Percentiles rank a stretch among this genome's conserved stretches.
phyloP scores from a whole-genome alignment of 164 flowering plant genomes.

The Platanus orientalis region DNA sequence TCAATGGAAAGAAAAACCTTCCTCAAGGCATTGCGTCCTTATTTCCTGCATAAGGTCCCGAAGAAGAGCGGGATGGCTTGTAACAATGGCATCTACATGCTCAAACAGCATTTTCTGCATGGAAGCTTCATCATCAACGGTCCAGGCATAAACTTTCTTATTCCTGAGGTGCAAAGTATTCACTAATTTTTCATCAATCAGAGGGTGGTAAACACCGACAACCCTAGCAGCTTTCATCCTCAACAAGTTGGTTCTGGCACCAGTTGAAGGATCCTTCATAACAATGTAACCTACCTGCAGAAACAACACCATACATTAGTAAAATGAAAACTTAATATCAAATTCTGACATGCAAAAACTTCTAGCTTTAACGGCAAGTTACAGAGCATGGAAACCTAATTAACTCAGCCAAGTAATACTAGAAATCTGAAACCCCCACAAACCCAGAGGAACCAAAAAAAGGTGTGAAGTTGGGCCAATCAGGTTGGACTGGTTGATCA shows the following conservation, averaged over 20 bases:
- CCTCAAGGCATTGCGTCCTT: conserved; percentile 62
- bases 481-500: too few relatives aligned
- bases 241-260: conserved; percentile 53
- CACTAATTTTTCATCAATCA: conserved; percentile 68
- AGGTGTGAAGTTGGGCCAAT: too few relatives aligned
- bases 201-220: conserved; percentile 79
- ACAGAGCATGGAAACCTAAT: too few relatives aligned
- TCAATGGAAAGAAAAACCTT: conserved; percentile 50
- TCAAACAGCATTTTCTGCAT: conserved; percentile 64
- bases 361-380: not conserved
- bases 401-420: too few relatives aligned
- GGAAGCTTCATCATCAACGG: conserved; percentile 75
- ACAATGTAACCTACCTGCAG: conserved; percentile 92
- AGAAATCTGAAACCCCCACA: too few relatives aligned
- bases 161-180: conserved; percentile 52
- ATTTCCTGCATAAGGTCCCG: conserved; percentile 66
- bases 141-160: conserved; percentile 92
- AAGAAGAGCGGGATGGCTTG: conserved; percentile 61
- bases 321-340: not conserved
- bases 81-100: conserved; percentile 76
- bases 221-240: conserved; percentile 69
- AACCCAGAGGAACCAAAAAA: too few relatives aligned
- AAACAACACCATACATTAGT: not conserved
- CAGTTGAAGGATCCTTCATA: conserved; percentile 70
- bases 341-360: not conserved